Conservation (phyloP, 2,329 filamentous ascomycete species). For the Ophiobolus disseminans region DNA sequence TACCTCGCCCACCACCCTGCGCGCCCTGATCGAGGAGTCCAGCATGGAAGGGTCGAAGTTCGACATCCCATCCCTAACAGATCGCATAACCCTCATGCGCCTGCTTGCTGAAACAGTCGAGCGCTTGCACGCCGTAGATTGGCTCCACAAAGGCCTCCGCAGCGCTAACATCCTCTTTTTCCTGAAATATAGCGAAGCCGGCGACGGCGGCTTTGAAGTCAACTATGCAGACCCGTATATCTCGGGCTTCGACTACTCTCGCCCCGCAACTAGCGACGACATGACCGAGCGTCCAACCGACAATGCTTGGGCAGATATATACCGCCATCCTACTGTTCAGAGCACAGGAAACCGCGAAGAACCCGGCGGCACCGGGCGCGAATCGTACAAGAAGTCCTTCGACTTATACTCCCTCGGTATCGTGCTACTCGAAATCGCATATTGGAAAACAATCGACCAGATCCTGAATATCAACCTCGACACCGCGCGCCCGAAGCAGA, state of each 20-base stretch:
- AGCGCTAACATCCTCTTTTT: slow-evolving; percentile 64
- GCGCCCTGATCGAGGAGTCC: slow-evolving; percentile 51
- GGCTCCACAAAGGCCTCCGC: slow-evolving; percentile 66
- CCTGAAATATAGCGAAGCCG: slow-evolving; percentile 24
- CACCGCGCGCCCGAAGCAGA: slow-evolving; percentile 49
- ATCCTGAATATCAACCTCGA: slow-evolving; percentile 50
- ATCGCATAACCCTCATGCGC: slow-evolving; percentile 60
- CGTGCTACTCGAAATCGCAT: slow-evolving; percentile 62
- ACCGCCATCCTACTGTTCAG: slow-evolving; percentile 58
- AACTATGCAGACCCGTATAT: slow-evolving; percentile 55
- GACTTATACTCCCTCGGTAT: slow-evolving; percentile 63
- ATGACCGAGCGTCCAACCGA: slow-evolving; percentile 59
- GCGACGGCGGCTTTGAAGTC: slow-evolving; percentile 24
- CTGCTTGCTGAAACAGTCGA: slow-evolving; percentile 62
- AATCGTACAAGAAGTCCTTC: slow-evolving; percentile 56
- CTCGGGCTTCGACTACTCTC: slow-evolving; percentile 63
- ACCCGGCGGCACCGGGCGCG: slow-evolving; percentile 8
- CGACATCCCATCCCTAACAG: slow-evolving; percentile 57
- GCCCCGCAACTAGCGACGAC: slow-evolving; percentile 59
- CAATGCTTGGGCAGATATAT: slow-evolving; percentile 57
- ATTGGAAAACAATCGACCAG: slow-evolving; percentile 58
- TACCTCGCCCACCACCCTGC: slow-evolving; percentile 56
- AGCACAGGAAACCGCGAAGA: slow-evolving; percentile 42
- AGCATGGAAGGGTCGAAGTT: slow-evolving; percentile 17
- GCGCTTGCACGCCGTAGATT: slow-evolving; percentile 63